Conservation (phyloP, 805 yeast genomes). For the Barnettozyma botsteinii region DNA sequence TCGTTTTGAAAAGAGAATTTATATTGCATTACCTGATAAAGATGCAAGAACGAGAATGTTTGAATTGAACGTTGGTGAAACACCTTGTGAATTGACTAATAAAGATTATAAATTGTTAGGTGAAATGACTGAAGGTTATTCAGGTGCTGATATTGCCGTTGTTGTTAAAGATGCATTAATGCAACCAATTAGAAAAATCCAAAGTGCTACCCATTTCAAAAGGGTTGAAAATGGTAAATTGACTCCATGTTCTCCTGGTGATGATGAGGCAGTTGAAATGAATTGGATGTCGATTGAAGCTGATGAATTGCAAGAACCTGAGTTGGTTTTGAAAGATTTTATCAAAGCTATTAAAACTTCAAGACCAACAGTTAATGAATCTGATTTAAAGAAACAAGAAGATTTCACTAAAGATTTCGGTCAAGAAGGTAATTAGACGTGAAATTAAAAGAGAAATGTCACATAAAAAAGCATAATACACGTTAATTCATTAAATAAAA, state of each 20-base stretch:
- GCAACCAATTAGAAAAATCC: conserved; percentile 96
- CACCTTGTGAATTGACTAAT: conserved; percentile 71
- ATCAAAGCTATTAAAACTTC: conserved; percentile 86
- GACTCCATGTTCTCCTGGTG: conserved; percentile 99
- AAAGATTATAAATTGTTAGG: conserved; percentile 77
- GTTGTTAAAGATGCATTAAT: conserved; percentile 95
- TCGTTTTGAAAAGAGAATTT: conserved; percentile 91
- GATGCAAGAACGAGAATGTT: conserved; percentile 92
- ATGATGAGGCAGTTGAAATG: conserved; percentile 75
- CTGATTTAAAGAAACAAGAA: conserved; percentile 75
- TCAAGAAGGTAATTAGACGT: conserved; percentile 86
- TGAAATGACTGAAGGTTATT: conserved; percentile 93
- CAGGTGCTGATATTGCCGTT: conserved; percentile 96
- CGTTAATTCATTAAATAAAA: background rate
- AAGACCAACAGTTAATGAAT: conserved; percentile 89
- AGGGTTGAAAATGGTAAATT: conserved; percentile 45
- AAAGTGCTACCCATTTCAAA: conserved; percentile 92
- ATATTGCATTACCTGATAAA: conserved; percentile 91
- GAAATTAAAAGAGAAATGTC: no score
- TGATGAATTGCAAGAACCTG: conserved; percentile 87
- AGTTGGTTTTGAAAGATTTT: conserved; percentile 83
- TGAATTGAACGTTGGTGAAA: conserved; percentile 84
- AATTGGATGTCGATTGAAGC: conserved; percentile 90
- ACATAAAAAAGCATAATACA: background rate
- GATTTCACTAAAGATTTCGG: conserved; percentile 94